Percentiles rank a stretch among this genome's conserved stretches.
Evolutionary conservation across 306 rosid genomes (phyloP).

Genomic region (Citrullus amarus): DNA sequence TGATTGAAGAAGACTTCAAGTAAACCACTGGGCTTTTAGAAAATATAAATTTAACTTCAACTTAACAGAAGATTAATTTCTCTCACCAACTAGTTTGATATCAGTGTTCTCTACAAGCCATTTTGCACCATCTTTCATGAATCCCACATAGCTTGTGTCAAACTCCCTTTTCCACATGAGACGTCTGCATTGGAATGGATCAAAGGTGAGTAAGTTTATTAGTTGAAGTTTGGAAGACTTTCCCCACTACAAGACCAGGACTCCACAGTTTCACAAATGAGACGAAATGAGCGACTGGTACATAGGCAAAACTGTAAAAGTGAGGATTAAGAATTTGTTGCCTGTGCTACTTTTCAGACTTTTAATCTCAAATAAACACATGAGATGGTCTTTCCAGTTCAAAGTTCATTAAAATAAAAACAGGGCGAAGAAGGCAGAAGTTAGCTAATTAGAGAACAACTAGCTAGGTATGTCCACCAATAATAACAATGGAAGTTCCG

Average conservation of each 20-base stretch:
- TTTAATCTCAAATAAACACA: neutral
- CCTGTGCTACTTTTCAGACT: neutral
- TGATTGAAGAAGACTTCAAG: neutral
- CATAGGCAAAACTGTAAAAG: neutral
- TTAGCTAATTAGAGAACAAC: neutral
- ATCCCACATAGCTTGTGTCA: conserved; percentile 56
- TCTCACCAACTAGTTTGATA: conserved; percentile 63
- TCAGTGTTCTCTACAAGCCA: conserved; percentile 79
- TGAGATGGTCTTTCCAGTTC: neutral
- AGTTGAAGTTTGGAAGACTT: too few species aligned
- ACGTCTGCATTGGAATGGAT: conserved; percentile 30
- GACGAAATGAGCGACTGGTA: neutral
- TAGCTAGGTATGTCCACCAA: neutral
- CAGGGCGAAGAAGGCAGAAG: neutral
- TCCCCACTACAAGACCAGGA: too few species aligned
- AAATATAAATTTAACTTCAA: neutral
- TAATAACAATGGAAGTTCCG: neutral
- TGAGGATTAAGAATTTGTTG: neutral
- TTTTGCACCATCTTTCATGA: conserved; percentile 53
- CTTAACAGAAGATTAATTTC: neutral
- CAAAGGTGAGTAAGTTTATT: neutral
- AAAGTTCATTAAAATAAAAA: neutral
- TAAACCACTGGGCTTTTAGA: neutral
- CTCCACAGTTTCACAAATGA: too few species aligned
- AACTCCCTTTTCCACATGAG: conserved; percentile 61